Percentiles rank a stretch among this genome's conserved stretches.
phyloP scores from a whole-genome alignment of 2,329 filamentous ascomycete species.

The Conoideocrella luteorostrata region DNA sequence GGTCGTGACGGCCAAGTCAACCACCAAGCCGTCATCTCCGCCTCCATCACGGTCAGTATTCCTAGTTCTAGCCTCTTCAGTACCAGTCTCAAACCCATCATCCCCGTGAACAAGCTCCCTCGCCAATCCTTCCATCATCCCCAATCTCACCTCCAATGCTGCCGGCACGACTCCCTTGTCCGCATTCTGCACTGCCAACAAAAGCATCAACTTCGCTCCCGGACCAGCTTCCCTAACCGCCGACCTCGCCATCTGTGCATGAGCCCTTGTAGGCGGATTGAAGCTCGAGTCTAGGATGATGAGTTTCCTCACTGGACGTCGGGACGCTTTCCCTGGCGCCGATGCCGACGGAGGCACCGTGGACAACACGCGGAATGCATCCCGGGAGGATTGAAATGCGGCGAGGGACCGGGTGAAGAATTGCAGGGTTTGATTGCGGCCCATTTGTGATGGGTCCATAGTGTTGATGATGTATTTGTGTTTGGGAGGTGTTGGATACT shows the following conservation, averaged over 20 bases:
- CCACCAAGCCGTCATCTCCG: constrained; percentile 18
- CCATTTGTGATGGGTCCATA: neutral
- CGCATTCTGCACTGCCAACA: constrained; percentile 59
- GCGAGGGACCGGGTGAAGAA: constrained; percentile 39
- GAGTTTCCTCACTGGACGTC: constrained; percentile 25
- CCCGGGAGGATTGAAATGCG: constrained; percentile 35
- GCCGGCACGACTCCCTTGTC: constrained; percentile 63
- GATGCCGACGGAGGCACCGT: constrained; percentile 23
- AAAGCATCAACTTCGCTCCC: constrained; percentile 43
- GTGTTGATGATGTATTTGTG: no score
- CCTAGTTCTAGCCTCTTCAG: no score
- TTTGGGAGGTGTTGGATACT: no score
- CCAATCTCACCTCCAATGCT: constrained; percentile 58
- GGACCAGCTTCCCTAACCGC: constrained; percentile 27
- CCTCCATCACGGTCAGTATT: no score
- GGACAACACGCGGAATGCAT: constrained; percentile 39
- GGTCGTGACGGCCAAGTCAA: constrained; percentile 66
- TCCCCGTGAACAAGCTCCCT: constrained; percentile 39
- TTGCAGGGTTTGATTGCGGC: constrained; percentile 23
- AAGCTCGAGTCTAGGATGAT: constrained; percentile 62
- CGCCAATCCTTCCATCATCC: constrained; percentile 66
- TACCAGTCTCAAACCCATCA: no score
- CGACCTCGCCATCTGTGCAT: constrained; percentile 49
- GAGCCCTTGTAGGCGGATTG: constrained; percentile 60
- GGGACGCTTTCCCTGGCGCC: neutral